Base-by-base conservation (phyloP, 2,329 filamentous ascomycete genomes). In the Fonsecaea multimorphosa region DNA sequence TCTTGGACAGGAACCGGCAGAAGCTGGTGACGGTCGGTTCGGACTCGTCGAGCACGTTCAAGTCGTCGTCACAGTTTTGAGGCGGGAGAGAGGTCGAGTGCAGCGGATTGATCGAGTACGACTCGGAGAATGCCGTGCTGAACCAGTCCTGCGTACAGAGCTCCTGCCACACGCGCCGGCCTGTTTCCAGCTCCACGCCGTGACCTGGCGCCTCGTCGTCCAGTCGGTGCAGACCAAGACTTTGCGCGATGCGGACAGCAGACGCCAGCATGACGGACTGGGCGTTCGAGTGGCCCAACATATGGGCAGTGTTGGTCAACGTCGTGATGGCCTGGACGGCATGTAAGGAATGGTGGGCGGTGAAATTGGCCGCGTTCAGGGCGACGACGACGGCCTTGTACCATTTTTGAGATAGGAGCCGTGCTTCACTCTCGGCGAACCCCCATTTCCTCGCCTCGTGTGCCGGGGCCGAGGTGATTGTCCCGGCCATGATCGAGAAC, bases 271-370 rank as follows among this genome's bases (percentile, higher is more conserved):
- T 75, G 0, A 82, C 80, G 3, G 77, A 79, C 65, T 82, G 82
- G 36, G 78, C 78, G 66, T 83, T 83, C 1, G 81, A 81, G 38
- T 79, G 79, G 1, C 82, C 82, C 1, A 84, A 75, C 29, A 83
- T 74, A 71, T 85, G 82, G 12, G 81, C 82, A 7, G 79, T 79
- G 1, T 81, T 79, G 14, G 82, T 83, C 38, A 82, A 72, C 1
- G 78, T 81, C 11, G 80, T 73, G 31, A 85, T 82, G 2, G 82
- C 78, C 68, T 84, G 80, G 3, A 83, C 76, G 0, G 79, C 74
- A 36, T 79, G 75, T 2, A 82, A 73, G 9, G 76, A 78, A 63
- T 80, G 77, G 55, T 74, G 71, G n/a, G 78, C 77, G 32, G 78
- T 81, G 67, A 78, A 84, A 51, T 81, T 77, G 1, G 79, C 81